Evolutionary conservation across 495 filamentous ascomycete species (phyloP).

Genomic region (Neurospora sp.): DNA sequence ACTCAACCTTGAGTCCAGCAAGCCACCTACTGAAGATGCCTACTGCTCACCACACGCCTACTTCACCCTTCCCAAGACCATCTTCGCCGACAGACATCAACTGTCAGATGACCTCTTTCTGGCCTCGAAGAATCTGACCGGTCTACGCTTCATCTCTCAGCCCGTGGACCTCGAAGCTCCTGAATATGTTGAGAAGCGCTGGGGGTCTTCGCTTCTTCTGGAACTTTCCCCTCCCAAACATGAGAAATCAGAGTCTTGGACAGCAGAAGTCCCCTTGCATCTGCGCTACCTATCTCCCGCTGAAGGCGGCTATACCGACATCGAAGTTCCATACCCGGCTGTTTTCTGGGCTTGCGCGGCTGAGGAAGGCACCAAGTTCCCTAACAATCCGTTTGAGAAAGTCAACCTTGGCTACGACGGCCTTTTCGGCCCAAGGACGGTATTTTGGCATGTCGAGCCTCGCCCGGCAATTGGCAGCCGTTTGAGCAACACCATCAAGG

Average conservation of each 20-base stretch:
- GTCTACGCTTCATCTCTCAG: constrained; percentile 57
- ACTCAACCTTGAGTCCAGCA: constrained; percentile 36
- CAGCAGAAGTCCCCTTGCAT: constrained; percentile 73
- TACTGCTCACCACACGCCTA: constrained; percentile 70
- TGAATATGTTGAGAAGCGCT: constrained; percentile 61
- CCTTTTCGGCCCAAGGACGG: constrained; percentile 65
- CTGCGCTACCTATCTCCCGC: constrained; percentile 67
- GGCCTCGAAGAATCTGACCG: constrained; percentile 60
- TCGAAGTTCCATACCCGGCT: constrained; percentile 58
- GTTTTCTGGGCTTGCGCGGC: constrained; percentile 89
- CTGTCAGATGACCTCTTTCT: constrained; percentile 29
- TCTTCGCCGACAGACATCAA: constrained; percentile 80
- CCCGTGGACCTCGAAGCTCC: constrained; percentile 92
- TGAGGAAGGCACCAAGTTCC: constrained; percentile 63
- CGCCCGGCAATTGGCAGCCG: constrained; percentile 22
- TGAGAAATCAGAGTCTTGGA: constrained; percentile 41
- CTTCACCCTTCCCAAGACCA: constrained; percentile 68
- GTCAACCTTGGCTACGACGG: constrained; percentile 77
- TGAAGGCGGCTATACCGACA: constrained; percentile 35
- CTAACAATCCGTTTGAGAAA: constrained; percentile 76
- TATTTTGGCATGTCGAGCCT: constrained; percentile 80
- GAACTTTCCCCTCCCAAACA: constrained; percentile 51
- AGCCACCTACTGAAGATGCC: constrained; percentile 27
- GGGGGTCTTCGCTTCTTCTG: constrained; percentile 74
- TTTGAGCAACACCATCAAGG: constrained; percentile 50